Conservation (phyloP, 1,284 basidiomycete species). For the Thelephora terrestris region DNA sequence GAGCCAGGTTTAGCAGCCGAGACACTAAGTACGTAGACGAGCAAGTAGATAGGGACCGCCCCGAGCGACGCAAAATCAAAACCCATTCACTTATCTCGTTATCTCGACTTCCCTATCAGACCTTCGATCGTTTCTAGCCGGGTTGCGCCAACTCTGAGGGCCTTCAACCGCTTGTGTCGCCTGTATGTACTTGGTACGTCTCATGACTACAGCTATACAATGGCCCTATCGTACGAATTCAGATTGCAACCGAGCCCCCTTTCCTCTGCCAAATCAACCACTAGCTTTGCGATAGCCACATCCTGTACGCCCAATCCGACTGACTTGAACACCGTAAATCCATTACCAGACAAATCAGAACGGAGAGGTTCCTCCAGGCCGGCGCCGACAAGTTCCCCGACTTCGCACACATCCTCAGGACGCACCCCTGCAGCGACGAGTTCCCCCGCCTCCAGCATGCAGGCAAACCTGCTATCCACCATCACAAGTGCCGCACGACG, state of each 20-base stretch:
- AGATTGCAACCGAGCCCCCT: slow-evolving; percentile 29
- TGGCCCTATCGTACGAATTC: slow-evolving; percentile 26
- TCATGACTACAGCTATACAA: too few relatives aligned
- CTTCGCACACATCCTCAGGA: slow-evolving; percentile 36
- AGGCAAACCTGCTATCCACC: slow-evolving; percentile 68
- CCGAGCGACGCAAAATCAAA: too few relatives aligned
- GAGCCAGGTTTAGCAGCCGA: too few relatives aligned
- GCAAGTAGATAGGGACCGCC: too few relatives aligned
- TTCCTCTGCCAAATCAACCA: slow-evolving; percentile 30
- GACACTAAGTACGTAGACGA: too few relatives aligned
- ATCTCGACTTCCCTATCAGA: too few relatives aligned
- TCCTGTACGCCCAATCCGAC: slow-evolving; percentile 73
- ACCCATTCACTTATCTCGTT: too few relatives aligned
- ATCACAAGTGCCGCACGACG: slow-evolving; percentile 40
- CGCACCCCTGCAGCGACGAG: slow-evolving; percentile 43
- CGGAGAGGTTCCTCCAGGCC: slow-evolving; percentile 6
- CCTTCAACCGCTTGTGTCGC: too few relatives aligned
- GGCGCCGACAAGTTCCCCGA: slow-evolving; percentile 43
- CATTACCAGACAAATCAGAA: slow-evolving; percentile 17
- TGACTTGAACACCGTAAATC: slow-evolving; percentile 67
- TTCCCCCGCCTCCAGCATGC: slow-evolving; percentile 68
- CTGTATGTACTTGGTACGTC: too few relatives aligned
- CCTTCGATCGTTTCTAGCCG: too few relatives aligned
- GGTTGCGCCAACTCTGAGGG: too few relatives aligned
- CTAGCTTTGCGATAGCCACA: slow-evolving; percentile 49